Base-by-base conservation (phyloP, 495 filamentous ascomycete genomes). In the Evansstolkia leycettana region DNA sequence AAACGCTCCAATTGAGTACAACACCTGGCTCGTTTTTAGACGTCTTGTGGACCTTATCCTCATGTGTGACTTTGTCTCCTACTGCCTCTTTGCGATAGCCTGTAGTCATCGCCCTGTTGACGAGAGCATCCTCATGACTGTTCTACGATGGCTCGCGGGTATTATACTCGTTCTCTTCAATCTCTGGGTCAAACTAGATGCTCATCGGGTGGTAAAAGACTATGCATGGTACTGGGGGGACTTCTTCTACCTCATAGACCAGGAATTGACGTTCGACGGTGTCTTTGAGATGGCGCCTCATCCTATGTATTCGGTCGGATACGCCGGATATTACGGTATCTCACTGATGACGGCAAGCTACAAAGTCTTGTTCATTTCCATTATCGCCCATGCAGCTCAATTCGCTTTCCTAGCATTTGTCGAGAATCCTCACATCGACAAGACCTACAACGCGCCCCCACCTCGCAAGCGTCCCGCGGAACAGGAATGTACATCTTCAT, bases 211-310 rank as follows among this genome's bases (percentile, higher is more conserved):
- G n/a, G 90, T 98, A 47, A 96, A 96, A 62, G 92, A 98, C 55
- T 98, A 85, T 64, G 90, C 90, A 14, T 98, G 90, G 90, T 98
- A 96, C 62, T 98, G 90, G 90, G 90, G 90, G 35, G 90, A 98
- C 51, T 98, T 96, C 64, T 98, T 98, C 69, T 98, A 84, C 63
- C 78, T 98, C 54, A 85, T 96, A 52, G 92, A 98, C 55, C 86
- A 95, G 54, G 84, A 95, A 52, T 69, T 98, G 50, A 95, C 90
- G 20, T 96, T 98, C 45, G 92, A 98, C 52, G 92, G 92, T 31
- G 89, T 96, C 36, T 98, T 95, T 54, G 90, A 98, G 60, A 93
- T 98, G 82, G 90, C 92, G 30, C 90, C 90, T 16, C 90, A 98
- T 56, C 90, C 90, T 27, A 98, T 98, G 90, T 98, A 98, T 65